These are phyloP conservation scores for Taxawa tesnikishii DNA, from an alignment of 2,329 filamentous ascomycete species.

Conservation along the genomic window DNA sequence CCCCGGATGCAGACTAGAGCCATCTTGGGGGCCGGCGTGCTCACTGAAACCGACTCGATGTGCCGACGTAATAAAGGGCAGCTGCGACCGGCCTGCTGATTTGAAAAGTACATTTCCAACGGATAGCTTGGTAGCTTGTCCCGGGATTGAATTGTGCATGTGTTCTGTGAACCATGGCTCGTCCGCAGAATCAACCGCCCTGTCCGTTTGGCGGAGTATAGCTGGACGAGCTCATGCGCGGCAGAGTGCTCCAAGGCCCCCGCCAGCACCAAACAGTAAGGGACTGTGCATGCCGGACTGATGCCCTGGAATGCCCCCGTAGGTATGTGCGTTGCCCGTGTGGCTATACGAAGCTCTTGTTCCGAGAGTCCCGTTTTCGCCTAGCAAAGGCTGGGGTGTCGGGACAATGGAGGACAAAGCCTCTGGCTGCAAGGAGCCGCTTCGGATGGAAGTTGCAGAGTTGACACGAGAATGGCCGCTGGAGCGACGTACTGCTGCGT, in stretches of 20 bases:
- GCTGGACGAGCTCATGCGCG: constrained; percentile 6
- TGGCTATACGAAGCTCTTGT: constrained; percentile 12
- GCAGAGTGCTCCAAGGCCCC: constrained; percentile 23
- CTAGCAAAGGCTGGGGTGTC: constrained; percentile 12
- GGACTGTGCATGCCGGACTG: constrained; percentile 25
- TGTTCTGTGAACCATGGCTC: too few species aligned
- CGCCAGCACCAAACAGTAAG: constrained; percentile 25
- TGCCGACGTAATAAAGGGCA: too few species aligned
- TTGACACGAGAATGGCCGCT: constrained; percentile 27
- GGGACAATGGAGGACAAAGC: constrained; percentile 9
- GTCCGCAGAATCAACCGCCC: constrained; percentile 6
- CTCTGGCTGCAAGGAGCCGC: constrained; percentile 9
- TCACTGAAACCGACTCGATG: too few species aligned
- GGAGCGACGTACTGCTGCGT: not conserved
- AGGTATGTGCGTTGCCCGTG: constrained; percentile 1
- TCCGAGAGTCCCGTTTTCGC: constrained; percentile 15
- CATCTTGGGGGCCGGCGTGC: too few species aligned
- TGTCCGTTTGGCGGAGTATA: constrained; percentile 10
- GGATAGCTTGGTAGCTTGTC: too few species aligned
- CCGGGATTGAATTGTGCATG: too few species aligned
- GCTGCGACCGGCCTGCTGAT: too few species aligned
- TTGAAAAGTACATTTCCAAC: too few species aligned
- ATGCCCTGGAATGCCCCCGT: constrained; percentile 16
- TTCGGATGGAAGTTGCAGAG: constrained; percentile 29
- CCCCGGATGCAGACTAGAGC: too few species aligned